Percentiles rank a stretch among this genome's conserved stretches.
Evolutionary conservation across 768 basidiomycete species (phyloP).

Genomic region (Lanmaoa pseudosensibilis): DNA sequence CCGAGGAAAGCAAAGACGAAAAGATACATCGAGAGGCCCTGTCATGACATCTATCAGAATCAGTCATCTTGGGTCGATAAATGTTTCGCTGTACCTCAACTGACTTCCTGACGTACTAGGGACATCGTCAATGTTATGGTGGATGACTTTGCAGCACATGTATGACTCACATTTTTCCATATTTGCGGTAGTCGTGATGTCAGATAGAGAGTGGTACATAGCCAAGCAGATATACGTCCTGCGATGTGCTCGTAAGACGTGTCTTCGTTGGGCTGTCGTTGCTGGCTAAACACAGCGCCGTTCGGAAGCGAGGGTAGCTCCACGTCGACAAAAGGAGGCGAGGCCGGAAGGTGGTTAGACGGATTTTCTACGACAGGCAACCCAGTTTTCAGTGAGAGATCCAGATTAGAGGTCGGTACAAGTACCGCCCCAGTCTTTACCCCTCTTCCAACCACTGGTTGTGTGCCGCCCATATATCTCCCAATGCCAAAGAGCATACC

Average conservation of each 20-base stretch:
- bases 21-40: conserved; percentile 92
- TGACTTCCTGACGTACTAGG: conserved; percentile 83
- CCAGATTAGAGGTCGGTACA: conserved; percentile 12
- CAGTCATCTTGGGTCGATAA: conserved; percentile 2
- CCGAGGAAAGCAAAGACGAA: conserved; percentile 94
- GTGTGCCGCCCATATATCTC: conserved; percentile 39
- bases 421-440: conserved; percentile 52
- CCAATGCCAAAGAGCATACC: conserved; percentile 76
- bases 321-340: conserved; percentile 11
- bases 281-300: conserved; percentile 5
- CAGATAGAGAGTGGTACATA: conserved; percentile 89
- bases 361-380: conserved; percentile 13
- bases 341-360: conserved; percentile 7
- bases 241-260: conserved; percentile 58
- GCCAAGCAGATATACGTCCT: conserved; percentile 92
- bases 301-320: conserved; percentile 17
- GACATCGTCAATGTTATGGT: not conserved
- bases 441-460: conserved; percentile 28
- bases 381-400: not conserved
- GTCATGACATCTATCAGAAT: conserved; percentile 7
- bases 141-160: not conserved
- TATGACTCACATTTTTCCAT: conserved; percentile 90
- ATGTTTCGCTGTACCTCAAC: conserved; percentile 57
- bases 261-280: conserved; percentile 21
- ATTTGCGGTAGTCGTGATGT: conserved; percentile 96